Conservation (phyloP, 2,329 filamentous ascomycete genomes). For the Berkeleyomyces rouxiae region DNA sequence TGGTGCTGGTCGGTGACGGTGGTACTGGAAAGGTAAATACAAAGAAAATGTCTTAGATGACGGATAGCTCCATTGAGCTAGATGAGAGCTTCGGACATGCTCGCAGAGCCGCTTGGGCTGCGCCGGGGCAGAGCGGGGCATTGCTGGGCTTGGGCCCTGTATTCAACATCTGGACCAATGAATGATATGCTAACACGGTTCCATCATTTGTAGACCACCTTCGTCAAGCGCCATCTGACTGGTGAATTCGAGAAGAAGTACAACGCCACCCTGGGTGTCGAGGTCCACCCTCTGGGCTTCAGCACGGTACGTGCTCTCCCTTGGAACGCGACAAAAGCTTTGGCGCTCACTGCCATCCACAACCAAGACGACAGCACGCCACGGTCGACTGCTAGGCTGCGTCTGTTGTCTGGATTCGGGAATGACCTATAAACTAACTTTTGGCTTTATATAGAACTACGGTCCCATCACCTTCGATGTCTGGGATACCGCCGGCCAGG, state of each 20-base stretch:
- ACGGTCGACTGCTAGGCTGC: background rate
- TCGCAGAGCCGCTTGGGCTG: background rate
- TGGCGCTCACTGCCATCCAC: background rate
- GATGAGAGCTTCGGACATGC: background rate
- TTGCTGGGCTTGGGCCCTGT: background rate
- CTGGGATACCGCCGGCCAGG: conserved; percentile 97
- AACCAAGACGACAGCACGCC: background rate
- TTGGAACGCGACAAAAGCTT: conserved; percentile 17
- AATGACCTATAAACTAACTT: background rate
- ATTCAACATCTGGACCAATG: background rate
- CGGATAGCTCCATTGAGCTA: background rate
- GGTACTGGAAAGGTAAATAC: conserved; percentile 84
- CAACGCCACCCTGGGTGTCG: conserved; percentile 97
- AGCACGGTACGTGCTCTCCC: conserved; percentile 59
- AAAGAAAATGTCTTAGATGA: background rate
- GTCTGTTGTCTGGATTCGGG: background rate
- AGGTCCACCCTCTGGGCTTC: conserved; percentile 97
- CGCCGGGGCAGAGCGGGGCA: conserved; percentile 11
- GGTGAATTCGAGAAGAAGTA: conserved; percentile 99
- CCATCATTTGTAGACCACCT: conserved; percentile 59
- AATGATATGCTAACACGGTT: background rate
- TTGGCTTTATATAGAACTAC: conserved; percentile 50
- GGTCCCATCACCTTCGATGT: conserved; percentile 97
- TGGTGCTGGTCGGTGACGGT: conserved; percentile 97
- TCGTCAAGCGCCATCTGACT: conserved; percentile 99